Conservation (phyloP, 768 basidiomycete genomes). For the Porpolomopsis calyptriformis region DNA sequence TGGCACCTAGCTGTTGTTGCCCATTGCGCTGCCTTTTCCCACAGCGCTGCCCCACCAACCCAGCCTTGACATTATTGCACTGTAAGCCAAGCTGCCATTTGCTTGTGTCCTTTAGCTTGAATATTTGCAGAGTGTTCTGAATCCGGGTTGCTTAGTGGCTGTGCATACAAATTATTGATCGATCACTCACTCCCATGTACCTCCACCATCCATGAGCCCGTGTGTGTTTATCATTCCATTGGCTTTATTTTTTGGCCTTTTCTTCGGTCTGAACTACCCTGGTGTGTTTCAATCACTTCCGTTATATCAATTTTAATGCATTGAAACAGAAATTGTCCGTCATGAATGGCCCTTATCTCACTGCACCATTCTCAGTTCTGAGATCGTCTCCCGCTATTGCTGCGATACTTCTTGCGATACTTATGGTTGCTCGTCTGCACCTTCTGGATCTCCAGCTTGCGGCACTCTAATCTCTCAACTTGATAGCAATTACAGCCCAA, state of each 20-base stretch:
- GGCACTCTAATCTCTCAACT: conserved; percentile 8
- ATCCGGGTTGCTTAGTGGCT: no score
- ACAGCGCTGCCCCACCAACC: no score
- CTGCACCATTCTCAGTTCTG: conserved; percentile 11
- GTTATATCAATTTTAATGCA: neutral
- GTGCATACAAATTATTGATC: no score
- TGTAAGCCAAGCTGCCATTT: no score
- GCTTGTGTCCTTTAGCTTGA: no score
- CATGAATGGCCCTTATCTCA: conserved; percentile 14
- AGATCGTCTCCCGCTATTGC: conserved; percentile 11
- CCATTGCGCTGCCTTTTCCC: no score
- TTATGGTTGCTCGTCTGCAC: conserved; percentile 6
- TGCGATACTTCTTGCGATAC: conserved; percentile 10
- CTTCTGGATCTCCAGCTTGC: conserved; percentile 8
- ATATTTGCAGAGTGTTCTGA: no score
- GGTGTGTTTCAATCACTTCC: conserved; percentile 2
- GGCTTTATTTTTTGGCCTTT: conserved; percentile 13
- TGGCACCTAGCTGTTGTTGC: no score
- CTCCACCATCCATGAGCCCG: no score
- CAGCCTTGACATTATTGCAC: no score
- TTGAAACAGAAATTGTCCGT: conserved; percentile 12
- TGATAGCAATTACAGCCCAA: conserved; percentile 10
- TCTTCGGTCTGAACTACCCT: conserved; percentile 13
- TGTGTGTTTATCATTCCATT: conserved; percentile 21
- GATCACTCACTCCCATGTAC: no score